Percentiles rank a stretch among this genome's conserved stretches.
phyloP scores from a whole-genome alignment of 2,329 filamentous ascomycete species.

The Phyllosticta paracitricarpa region DNA sequence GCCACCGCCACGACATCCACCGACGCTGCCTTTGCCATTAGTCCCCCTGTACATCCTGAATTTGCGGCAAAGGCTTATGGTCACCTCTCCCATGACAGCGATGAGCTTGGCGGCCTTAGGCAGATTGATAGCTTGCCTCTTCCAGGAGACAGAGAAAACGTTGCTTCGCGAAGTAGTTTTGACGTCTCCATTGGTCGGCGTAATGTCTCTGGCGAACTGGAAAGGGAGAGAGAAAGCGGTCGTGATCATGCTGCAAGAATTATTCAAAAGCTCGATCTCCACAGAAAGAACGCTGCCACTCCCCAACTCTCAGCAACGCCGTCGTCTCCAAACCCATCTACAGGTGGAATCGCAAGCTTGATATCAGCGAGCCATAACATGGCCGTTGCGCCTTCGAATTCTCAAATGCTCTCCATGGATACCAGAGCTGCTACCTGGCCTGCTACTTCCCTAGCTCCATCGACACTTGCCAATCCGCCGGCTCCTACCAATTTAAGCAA shows the following conservation, averaged over 20 bases:
- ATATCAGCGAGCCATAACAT: constrained; percentile 59
- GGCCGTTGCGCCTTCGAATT: constrained; percentile 5
- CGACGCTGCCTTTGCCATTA: constrained; percentile 83
- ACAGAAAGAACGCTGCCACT: constrained; percentile 63
- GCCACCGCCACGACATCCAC: constrained; percentile 33
- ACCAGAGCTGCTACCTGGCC: constrained; percentile 32
- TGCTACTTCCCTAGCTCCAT: constrained; percentile 62
- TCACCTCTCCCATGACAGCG: constrained; percentile 43
- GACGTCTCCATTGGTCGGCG: constrained; percentile 49
- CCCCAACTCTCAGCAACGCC: constrained; percentile 29
- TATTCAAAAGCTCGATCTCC: constrained; percentile 85
- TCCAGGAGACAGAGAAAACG: constrained; percentile 43
- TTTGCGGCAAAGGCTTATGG: constrained; percentile 78
- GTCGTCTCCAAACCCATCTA: constrained; percentile 15
- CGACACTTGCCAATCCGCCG: constrained; percentile 73
- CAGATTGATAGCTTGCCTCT: constrained; percentile 55
- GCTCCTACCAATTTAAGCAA: constrained; percentile 79
- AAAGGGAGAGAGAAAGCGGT: constrained; percentile 57
- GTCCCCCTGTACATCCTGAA: constrained; percentile 75
- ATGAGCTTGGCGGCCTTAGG: constrained; percentile 47
- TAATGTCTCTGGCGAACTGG: constrained; percentile 44
- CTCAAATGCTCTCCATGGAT: constrained; percentile 25
- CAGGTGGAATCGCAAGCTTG: constrained; percentile 67
- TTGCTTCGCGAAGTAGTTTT: constrained; percentile 56
- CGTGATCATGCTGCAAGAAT: constrained; percentile 78